phyloP scores from a whole-genome alignment of 192 early-diverging fungal genomes.

The Mortierella claussenii region DNA sequence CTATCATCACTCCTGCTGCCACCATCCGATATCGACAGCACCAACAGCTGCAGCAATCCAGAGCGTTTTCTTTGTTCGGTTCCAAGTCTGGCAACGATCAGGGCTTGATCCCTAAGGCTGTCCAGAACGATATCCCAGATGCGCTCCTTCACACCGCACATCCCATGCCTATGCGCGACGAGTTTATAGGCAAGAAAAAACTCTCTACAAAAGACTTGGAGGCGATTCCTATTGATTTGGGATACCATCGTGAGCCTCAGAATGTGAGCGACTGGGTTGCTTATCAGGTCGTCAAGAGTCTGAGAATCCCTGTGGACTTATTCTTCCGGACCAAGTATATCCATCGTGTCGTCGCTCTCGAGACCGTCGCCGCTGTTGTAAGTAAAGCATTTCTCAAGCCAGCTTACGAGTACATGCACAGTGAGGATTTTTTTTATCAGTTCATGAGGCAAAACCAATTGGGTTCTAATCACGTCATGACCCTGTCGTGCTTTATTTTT shows the following conservation, averaged over 20 bases:
- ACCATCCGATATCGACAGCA: slow-evolving; percentile 36
- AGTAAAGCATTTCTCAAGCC: neutral
- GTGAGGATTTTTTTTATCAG: too few species aligned
- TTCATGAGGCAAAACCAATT: neutral
- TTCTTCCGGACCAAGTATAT: slow-evolving; percentile 83
- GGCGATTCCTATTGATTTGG: slow-evolving; percentile 66
- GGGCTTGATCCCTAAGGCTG: slow-evolving; percentile 28
- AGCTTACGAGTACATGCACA: too few species aligned
- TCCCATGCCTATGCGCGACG: slow-evolving; percentile 68
- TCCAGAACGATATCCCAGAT: slow-evolving; percentile 32
- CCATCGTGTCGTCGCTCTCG: slow-evolving; percentile 82
- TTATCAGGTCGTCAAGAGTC: slow-evolving; percentile 67
- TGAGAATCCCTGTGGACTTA: slow-evolving; percentile 71
- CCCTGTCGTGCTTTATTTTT: neutral
- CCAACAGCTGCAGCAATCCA: slow-evolving; percentile 10
- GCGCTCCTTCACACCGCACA: slow-evolving; percentile 25
- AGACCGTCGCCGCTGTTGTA: slow-evolving; percentile 74
- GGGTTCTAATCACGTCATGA: neutral
- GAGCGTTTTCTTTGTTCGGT: slow-evolving; percentile 26
- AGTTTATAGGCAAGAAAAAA: slow-evolving; percentile 63
- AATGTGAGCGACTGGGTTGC: slow-evolving; percentile 71
- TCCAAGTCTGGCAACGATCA: neutral
- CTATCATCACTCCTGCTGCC: slow-evolving; percentile 33
- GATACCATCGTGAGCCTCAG: slow-evolving; percentile 71
- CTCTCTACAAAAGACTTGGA: slow-evolving; percentile 69